Evolutionary conservation across 1,284 basidiomycete genomes (phyloP).

Genomic region (Melanopsichium pennsylvanicum): DNA sequence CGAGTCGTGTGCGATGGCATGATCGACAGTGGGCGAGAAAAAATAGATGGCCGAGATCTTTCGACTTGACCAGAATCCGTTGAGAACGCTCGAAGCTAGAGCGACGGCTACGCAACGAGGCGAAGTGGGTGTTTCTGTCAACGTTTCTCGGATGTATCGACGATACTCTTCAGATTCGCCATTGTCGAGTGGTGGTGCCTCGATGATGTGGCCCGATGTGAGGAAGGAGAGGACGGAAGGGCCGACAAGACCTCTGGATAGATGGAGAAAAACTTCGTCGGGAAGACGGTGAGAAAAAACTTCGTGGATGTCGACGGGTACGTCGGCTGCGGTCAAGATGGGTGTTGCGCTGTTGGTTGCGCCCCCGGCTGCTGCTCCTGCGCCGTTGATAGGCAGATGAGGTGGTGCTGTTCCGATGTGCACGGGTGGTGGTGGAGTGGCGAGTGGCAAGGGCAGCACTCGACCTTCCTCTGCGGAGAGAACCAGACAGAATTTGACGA

Average conservation of each 20-base stretch:
- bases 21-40: constrained; percentile 51
- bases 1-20: constrained; percentile 67
- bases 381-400: constrained; percentile 25
- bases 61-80: constrained; percentile 61
- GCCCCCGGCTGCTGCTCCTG: constrained; percentile 69
- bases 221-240: constrained; percentile 90
- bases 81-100: constrained; percentile 53
- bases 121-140: constrained; percentile 86
- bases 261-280: constrained; percentile 94
- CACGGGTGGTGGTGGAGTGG: constrained; percentile 69
- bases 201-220: constrained; percentile 79
- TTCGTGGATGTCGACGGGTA: constrained; percentile 89
- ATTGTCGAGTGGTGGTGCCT: constrained; percentile 89
- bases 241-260: constrained; percentile 87
- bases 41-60: constrained; percentile 60
- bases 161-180: constrained; percentile 94
- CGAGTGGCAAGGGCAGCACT: constrained; percentile 86
- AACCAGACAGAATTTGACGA: constrained; percentile 91
- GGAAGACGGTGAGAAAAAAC: constrained; percentile 94
- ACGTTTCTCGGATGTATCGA: constrained; percentile 91
- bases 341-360: constrained; percentile 72
- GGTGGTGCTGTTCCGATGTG: constrained; percentile 7
- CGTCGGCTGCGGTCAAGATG: constrained; percentile 77
- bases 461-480: constrained; percentile 84
- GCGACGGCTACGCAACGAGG: constrained; percentile 85